Conservation (phyloP, 495 filamentous ascomycete species). For the Ramalina peruviana region DNA sequence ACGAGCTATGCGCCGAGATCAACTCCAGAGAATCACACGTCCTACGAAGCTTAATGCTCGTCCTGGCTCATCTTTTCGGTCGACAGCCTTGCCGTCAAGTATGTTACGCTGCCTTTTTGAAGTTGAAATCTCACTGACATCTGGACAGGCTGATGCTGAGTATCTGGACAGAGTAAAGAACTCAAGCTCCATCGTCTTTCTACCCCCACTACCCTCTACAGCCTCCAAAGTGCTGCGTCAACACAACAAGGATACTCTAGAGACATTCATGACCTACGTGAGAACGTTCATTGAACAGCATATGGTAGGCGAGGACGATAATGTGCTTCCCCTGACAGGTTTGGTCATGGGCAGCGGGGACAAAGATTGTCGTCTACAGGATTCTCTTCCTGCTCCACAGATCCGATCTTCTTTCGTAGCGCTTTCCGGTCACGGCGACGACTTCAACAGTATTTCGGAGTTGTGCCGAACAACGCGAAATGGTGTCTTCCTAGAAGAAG, state of each 20-base stretch:
- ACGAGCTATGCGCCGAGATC: slow-evolving; percentile 42
- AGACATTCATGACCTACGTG: slow-evolving; percentile 53
- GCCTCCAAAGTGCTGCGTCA: slow-evolving; percentile 38
- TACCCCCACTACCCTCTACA: slow-evolving; percentile 44
- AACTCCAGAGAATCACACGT: slow-evolving; percentile 23
- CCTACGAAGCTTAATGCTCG: slow-evolving; percentile 41
- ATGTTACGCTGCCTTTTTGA: not conserved
- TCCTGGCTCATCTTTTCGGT: slow-evolving; percentile 56
- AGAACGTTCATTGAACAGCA: slow-evolving; percentile 52
- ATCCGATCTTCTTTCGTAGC: slow-evolving; percentile 55
- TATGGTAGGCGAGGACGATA: slow-evolving; percentile 31
- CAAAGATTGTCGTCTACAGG: slow-evolving; percentile 1
- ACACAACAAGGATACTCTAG: slow-evolving; percentile 50
- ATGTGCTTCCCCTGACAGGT: slow-evolving; percentile 43
- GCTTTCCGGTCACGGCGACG: slow-evolving; percentile 51
- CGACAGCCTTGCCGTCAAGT: slow-evolving; percentile 29
- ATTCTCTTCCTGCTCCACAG: slow-evolving; percentile 12
- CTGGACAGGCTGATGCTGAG: slow-evolving; percentile 23
- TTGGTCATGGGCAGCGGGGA: slow-evolving; percentile 26
- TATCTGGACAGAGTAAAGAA: slow-evolving; percentile 30
- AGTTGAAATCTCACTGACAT: not conserved
- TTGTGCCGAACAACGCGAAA: slow-evolving; percentile 46
- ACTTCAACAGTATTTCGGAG: slow-evolving; percentile 45
- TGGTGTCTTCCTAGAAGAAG: slow-evolving; percentile 58
- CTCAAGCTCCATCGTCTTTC: slow-evolving; percentile 44